These are phyloP conservation scores for Sodiomyces alkalinus DNA, from an alignment of 2,329 filamentous ascomycete species.

Conservation along the genomic window DNA sequence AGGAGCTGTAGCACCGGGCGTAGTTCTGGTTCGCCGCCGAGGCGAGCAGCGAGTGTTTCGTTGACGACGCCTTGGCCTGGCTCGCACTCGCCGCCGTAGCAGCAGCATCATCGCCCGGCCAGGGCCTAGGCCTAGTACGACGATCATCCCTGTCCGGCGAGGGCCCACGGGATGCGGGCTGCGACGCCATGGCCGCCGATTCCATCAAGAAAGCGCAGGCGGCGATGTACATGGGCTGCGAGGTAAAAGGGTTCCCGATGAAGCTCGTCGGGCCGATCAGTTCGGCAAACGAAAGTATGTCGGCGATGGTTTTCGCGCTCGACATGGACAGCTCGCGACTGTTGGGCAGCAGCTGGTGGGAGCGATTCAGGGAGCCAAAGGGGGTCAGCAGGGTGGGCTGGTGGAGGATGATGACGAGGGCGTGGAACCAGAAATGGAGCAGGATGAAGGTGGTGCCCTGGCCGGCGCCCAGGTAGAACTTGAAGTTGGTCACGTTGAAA, in stretches of 20 bases:
- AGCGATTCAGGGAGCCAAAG: conserved; percentile 42
- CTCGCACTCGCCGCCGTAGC: too few relatives aligned
- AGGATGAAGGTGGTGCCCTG: conserved; percentile 80
- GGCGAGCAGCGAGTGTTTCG: conserved; percentile 65
- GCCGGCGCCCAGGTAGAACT: conserved; percentile 64
- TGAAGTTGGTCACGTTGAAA: conserved; percentile 78
- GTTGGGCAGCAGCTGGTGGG: conserved; percentile 61
- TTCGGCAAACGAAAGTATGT: conserved; percentile 76
- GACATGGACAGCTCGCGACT: conserved; percentile 75
- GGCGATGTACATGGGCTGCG: conserved; percentile 82
- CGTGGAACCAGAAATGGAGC: conserved; percentile 80
- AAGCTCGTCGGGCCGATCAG: conserved; percentile 75
- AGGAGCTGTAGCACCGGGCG: conserved; percentile 68
- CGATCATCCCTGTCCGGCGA: too few relatives aligned
- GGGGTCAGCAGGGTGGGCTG: conserved; percentile 71
- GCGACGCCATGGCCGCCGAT: conserved; percentile 55
- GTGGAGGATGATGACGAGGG: conserved; percentile 70
- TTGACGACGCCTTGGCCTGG: too few relatives aligned
- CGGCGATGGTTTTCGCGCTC: conserved; percentile 80
- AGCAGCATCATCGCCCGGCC: conserved; percentile 10
- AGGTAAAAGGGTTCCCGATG: conserved; percentile 77
- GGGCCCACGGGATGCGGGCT: conserved; percentile 44
- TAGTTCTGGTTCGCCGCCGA: conserved; percentile 79
- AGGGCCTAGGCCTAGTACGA: too few relatives aligned
- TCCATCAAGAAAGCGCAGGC: conserved; percentile 82